These are phyloP conservation scores for Daldinia eschscholtzii DNA, from an alignment of 2,329 filamentous ascomycete genomes.

Conservation along the genomic window DNA sequence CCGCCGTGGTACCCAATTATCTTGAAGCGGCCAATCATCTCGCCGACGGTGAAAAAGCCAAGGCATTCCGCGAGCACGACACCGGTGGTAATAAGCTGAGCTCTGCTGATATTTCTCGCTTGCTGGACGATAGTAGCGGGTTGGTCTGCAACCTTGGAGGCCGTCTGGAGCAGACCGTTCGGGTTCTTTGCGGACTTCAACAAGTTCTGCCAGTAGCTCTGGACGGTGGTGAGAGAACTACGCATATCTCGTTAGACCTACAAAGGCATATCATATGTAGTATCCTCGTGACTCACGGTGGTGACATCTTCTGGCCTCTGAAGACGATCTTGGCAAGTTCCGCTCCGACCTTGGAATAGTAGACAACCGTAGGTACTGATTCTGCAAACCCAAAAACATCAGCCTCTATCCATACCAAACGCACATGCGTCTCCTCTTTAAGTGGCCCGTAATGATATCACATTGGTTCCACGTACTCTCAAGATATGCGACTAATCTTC, in stretches of 20 bases:
- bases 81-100: conserved; percentile 78
- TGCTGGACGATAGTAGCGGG: conserved; percentile 55
- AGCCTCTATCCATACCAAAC: conserved; percentile 31
- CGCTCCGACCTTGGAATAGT: conserved; percentile 90
- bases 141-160: conserved; percentile 64
- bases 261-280: not conserved
- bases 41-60: conserved; percentile 97
- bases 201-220: conserved; percentile 84
- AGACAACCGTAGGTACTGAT: conserved; percentile 86
- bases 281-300: conserved; percentile 82
- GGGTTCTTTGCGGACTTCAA: conserved; percentile 80
- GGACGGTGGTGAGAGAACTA: conserved; percentile 84
- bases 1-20: conserved; percentile 90
- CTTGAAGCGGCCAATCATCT: conserved; percentile 97
- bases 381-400: conserved; percentile 63
- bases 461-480: conserved; percentile 76
- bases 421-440: conserved; percentile 8
- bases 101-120: conserved; percentile 76
- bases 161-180: conserved; percentile 64
- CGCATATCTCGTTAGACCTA: conserved; percentile 34
- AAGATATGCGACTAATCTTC: conserved; percentile 80
- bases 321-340: conserved; percentile 92
- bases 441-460: not conserved
- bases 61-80: conserved; percentile 88
- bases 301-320: conserved; percentile 89